Percentiles rank a stretch among this genome's conserved stretches.
Conservation (phyloP, 2,329 filamentous ascomycete genomes). For the Cytospora schulzeri region DNA sequence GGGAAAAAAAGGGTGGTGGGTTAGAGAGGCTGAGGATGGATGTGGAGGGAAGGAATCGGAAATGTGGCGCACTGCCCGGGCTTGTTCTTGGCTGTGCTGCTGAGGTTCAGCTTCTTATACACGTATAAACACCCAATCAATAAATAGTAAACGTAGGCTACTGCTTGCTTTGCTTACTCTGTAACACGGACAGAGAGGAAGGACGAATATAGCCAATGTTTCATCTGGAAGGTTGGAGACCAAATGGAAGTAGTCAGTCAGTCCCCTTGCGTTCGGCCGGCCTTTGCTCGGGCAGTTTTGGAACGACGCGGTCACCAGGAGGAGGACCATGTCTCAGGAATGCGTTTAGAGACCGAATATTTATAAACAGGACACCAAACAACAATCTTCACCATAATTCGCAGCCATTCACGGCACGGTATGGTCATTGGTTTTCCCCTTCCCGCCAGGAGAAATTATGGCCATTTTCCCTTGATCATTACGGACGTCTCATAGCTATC, state of each 20-base stretch:
- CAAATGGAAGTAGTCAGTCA: too few relatives aligned
- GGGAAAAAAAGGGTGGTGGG: too few relatives aligned
- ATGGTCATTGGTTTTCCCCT: background rate
- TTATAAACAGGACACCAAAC: background rate
- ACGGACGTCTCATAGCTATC: background rate
- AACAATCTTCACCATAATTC: background rate
- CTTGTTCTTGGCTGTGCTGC: too few relatives aligned
- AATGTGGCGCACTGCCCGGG: too few relatives aligned
- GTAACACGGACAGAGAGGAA: background rate
- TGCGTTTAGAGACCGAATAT: background rate
- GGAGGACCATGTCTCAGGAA: background rate
- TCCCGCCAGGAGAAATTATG: background rate
- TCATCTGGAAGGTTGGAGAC: background rate
- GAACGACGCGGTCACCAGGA: background rate
- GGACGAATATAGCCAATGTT: background rate
- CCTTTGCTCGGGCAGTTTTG: background rate
- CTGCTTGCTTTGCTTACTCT: background rate
- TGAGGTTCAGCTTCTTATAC: too few relatives aligned
- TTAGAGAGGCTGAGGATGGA: too few relatives aligned
- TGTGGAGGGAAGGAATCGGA: background rate
- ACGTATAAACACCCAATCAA: too few relatives aligned
- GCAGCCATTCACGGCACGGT: background rate
- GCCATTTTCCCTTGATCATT: background rate
- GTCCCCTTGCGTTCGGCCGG: background rate
- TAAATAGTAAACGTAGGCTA: too few relatives aligned